phyloP scores from a whole-genome alignment of 2,329 filamentous ascomycete species.

The Fusarium camptoceras region DNA sequence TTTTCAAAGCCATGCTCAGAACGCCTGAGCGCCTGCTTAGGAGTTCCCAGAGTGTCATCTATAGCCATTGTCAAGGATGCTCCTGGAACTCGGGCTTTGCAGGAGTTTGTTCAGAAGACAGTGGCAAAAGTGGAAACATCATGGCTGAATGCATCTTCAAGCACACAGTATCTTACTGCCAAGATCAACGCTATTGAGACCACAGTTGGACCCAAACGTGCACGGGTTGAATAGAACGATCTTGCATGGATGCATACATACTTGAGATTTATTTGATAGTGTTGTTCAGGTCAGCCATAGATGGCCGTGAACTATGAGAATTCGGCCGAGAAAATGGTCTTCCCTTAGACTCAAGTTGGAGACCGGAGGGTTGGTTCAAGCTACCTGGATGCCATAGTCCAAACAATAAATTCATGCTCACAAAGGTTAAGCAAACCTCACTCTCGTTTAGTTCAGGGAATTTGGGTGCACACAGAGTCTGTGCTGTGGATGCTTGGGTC shows the following conservation, averaged over 20 bases:
- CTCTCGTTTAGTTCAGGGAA: neutral
- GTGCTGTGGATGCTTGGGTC: neutral
- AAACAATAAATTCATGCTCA: neutral
- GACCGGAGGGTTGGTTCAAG: neutral
- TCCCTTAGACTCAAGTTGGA: neutral
- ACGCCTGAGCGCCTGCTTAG: slow-evolving; percentile 66
- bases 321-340: neutral
- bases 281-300: neutral
- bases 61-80: slow-evolving; percentile 69
- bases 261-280: neutral
- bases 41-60: slow-evolving; percentile 73
- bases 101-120: slow-evolving; percentile 65
- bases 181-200: slow-evolving; percentile 53
- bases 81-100: slow-evolving; percentile 66
- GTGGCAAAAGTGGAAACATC: slow-evolving; percentile 64
- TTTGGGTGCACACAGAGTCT: neutral
- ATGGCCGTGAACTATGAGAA: neutral
- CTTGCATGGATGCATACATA: neutral
- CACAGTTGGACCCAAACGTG: slow-evolving; percentile 50
- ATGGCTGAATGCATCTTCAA: slow-evolving; percentile 59
- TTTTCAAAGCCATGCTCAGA: slow-evolving; percentile 71
- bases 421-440: neutral
- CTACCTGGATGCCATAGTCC: neutral
- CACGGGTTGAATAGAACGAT: slow-evolving; percentile 21
- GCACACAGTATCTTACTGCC: slow-evolving; percentile 48